Base-by-base conservation (phyloP, 805 yeast species). In the Ogataea saltuana region DNA sequence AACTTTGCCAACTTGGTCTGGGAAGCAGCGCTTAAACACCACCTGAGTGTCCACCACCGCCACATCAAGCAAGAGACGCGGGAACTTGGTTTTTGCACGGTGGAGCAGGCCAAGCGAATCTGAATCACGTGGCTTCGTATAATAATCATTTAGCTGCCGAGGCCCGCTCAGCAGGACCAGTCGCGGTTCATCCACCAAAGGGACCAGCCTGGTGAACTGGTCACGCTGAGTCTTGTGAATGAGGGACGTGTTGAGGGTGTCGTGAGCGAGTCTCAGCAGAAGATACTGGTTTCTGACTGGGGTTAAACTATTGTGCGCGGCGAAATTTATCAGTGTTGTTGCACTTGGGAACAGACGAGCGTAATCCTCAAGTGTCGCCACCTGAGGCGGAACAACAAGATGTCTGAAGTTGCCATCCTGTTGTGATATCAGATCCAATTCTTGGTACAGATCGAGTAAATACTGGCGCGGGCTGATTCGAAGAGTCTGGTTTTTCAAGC, bases 121-220 rank as follows among this genome's bases (percentile, higher is more conserved):
- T 4, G 60, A 55, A 31, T 55, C 58, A 32, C 60, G 46, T 1
- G 55, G 47, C 2, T 16, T 39, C 5, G 28, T n/a, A 26, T 47
- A 55, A 18, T 16, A 16, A 37, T 55, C 60, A 27, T 55, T 46
- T 8, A 54, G 26, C 33, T 55, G 58, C 17, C 46, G 43, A 6
- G 60, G 58, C 4, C 60, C 58, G 21, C 46, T 46, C 11, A 50
- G 29, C n/a, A 45, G 18, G 4, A 49, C 45, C 5, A 45, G 11
- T 10, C 41, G 38, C 15, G 41, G 41, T 23, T 44, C 28, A 3
- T 41, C 46, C 9, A 46, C 25, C 13, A 51, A 19, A 2, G 56
- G 58, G 3, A 49, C 42, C 7, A 55, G 28, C 19, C 46, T 38
- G 2, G 59, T 53, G 26, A 26, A 44, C 38, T 55, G 59, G 31